Conservation (phyloP, 768 basidiomycete genomes). For the Serendipita vermifera region DNA sequence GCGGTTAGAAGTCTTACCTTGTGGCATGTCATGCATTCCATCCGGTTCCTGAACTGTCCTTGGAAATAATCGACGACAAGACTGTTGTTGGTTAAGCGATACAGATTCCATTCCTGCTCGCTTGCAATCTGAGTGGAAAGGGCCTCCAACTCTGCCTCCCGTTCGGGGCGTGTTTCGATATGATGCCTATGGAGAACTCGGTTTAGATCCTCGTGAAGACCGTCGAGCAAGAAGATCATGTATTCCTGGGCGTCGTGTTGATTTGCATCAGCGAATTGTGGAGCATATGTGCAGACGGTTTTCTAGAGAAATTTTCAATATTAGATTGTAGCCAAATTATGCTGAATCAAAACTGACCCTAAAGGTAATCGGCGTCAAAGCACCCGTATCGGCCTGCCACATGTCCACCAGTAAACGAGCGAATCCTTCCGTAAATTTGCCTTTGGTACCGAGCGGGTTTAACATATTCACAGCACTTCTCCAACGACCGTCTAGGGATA, state of each 20-base stretch:
- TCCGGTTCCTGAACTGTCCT: slow-evolving; percentile 83
- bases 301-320: slow-evolving; percentile 31
- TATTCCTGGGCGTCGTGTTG: slow-evolving; percentile 99
- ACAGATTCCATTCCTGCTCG: slow-evolving; percentile 85
- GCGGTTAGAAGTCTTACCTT: slow-evolving; percentile 39
- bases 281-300: slow-evolving; percentile 44
- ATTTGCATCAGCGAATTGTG: slow-evolving; percentile 70
- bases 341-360: slow-evolving; percentile 40
- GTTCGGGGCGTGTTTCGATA: slow-evolving; percentile 47
- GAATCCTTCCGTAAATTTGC: slow-evolving; percentile 67
- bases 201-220: slow-evolving; percentile 81
- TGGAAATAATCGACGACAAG: slow-evolving; percentile 96
- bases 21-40: slow-evolving; percentile 82
- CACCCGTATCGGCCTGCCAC: slow-evolving; percentile 77
- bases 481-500: slow-evolving; percentile 57
- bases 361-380: slow-evolving; percentile 70
- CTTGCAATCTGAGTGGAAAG: slow-evolving; percentile 79
- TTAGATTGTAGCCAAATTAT: slow-evolving; percentile 2
- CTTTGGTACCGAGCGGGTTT: slow-evolving; percentile 82
- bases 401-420: slow-evolving; percentile 71
- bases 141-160: slow-evolving; percentile 79
- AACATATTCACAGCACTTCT: slow-evolving; percentile 67
- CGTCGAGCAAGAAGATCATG: slow-evolving; percentile 84
- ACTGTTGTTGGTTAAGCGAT: slow-evolving; percentile 81
- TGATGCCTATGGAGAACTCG: slow-evolving; percentile 61